phyloP scores from a whole-genome alignment of 1,284 basidiomycete genomes.

The Ceratobasidium sp. region DNA sequence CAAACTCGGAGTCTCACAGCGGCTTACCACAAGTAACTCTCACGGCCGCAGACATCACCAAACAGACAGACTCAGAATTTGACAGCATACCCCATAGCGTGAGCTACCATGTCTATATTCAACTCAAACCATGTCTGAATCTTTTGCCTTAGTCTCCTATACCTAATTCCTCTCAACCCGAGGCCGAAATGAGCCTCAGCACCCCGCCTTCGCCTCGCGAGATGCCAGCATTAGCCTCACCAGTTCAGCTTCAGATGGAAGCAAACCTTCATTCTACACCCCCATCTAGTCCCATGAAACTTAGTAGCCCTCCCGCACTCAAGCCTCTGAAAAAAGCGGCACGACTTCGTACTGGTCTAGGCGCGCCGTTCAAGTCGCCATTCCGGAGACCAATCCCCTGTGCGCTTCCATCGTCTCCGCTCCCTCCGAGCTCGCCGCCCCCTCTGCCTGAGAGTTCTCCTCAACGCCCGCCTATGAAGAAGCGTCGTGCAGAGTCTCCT shows the following conservation, averaged over 20 bases:
- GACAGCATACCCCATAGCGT: conserved; percentile 9
- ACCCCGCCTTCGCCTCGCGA: not conserved
- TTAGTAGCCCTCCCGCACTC: conserved; percentile 31
- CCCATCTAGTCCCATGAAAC: conserved; percentile 36
- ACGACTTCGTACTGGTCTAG: conserved; percentile 9
- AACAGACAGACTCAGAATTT: not conserved
- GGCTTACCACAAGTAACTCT: not conserved
- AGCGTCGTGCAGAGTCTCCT: conserved; percentile 6
- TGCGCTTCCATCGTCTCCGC: conserved; percentile 28
- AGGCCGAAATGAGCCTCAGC: not conserved
- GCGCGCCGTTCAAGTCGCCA: conserved; percentile 22
- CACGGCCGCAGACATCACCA: not conserved
- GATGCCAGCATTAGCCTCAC: conserved; percentile 13
- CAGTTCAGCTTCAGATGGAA: conserved; percentile 15
- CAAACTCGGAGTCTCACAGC: not conserved
- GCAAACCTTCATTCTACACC: conserved; percentile 31
- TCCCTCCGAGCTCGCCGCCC: conserved; percentile 13
- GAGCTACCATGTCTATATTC: not conserved
- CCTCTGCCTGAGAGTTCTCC: conserved; percentile 29
- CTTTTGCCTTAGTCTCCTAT: not conserved
- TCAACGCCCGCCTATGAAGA: conserved; percentile 2
- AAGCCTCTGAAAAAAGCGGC: conserved; percentile 19
- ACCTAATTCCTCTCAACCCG: not conserved
- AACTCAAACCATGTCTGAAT: not conserved
- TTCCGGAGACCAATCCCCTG: conserved; percentile 24